Conservation (phyloP, 179 eudicot genomes). For the Spergularia azorica region DNA sequence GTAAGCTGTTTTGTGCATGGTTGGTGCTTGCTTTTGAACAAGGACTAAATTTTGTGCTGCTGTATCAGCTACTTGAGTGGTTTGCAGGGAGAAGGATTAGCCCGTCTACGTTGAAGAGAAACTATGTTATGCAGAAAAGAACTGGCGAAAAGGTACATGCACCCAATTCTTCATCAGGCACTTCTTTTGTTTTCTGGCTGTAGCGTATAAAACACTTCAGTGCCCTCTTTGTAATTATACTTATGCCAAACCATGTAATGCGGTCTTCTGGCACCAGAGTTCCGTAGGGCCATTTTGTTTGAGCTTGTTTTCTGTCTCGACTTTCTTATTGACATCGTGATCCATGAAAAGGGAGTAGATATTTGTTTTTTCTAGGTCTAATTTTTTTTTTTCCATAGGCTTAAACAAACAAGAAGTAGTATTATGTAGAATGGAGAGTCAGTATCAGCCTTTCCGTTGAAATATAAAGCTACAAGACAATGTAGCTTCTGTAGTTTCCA, state of each 20-base stretch:
- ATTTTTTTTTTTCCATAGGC: too few relatives aligned
- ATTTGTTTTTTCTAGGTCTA: too few relatives aligned
- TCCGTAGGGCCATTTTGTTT: not conserved
- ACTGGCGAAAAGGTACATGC: constrained; percentile 52
- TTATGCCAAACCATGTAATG: not conserved
- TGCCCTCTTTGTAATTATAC: not conserved
- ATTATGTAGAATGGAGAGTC: too few relatives aligned
- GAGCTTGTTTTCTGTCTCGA: not conserved
- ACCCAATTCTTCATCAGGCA: constrained; percentile 6
- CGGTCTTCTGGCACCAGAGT: too few relatives aligned
- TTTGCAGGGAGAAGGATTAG: constrained; percentile 90
- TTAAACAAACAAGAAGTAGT: too few relatives aligned
- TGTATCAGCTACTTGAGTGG: constrained; percentile 59
- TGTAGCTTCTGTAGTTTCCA: too few relatives aligned
- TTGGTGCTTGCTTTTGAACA: not conserved
- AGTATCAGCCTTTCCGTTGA: too few relatives aligned
- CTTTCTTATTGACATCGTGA: not conserved
- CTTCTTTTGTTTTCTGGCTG: not conserved
- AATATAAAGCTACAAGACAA: too few relatives aligned
- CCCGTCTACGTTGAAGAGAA: constrained; percentile 61
- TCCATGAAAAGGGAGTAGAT: too few relatives aligned
- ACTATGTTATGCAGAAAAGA: constrained; percentile 66
- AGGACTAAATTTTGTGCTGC: constrained; percentile 8
- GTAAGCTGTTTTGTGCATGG: too few relatives aligned
- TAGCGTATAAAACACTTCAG: constrained; percentile 5